Conservation (phyloP, 805 yeast genomes). For the Ogataea nitratoaversa region DNA sequence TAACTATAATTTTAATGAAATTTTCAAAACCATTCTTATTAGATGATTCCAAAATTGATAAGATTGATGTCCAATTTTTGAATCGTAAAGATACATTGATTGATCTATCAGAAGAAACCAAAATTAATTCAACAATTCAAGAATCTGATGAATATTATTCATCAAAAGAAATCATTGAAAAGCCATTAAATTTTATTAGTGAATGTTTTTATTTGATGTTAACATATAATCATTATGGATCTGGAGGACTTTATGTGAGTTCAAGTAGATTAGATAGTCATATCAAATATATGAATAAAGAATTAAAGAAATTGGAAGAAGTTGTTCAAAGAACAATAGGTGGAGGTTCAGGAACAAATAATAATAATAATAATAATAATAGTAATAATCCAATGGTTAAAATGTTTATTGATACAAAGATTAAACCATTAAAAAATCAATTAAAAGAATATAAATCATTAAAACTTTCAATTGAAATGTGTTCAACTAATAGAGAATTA, state of each 20-base stretch:
- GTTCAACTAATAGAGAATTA: slow-evolving; percentile 51
- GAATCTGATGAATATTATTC: slow-evolving; percentile 61
- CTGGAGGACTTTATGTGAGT: slow-evolving; percentile 68
- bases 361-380: too few species aligned
- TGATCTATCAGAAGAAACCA: slow-evolving; percentile 76
- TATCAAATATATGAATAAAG: slow-evolving; percentile 47
- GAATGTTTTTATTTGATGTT: slow-evolving; percentile 80
- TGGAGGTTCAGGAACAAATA: slow-evolving; percentile 1
- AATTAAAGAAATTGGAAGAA: slow-evolving; percentile 48
- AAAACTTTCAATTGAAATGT: slow-evolving; percentile 57
- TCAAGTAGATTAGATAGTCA: slow-evolving; percentile 51
- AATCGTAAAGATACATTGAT: slow-evolving; percentile 45
- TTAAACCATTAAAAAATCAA: slow-evolving; percentile 31
- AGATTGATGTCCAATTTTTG: slow-evolving; percentile 71
- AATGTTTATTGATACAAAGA: slow-evolving; percentile 24
- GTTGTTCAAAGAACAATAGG: slow-evolving; percentile 20
- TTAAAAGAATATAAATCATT: slow-evolving; percentile 37
- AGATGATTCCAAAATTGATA: slow-evolving; percentile 65
- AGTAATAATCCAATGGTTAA: slow-evolving; percentile 28
- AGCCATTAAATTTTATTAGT: slow-evolving; percentile 70
- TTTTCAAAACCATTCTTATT: slow-evolving; percentile 77
- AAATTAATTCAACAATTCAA: slow-evolving; percentile 68
- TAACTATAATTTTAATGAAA: slow-evolving; percentile 60
- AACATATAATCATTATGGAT: slow-evolving; percentile 81
- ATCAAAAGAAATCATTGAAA: slow-evolving; percentile 32